Percentiles rank a stretch among this genome's conserved stretches.
These are phyloP conservation scores for Pythium dissimile DNA, from an alignment of 352 stramenopile species.

Conservation along the genomic window DNA sequence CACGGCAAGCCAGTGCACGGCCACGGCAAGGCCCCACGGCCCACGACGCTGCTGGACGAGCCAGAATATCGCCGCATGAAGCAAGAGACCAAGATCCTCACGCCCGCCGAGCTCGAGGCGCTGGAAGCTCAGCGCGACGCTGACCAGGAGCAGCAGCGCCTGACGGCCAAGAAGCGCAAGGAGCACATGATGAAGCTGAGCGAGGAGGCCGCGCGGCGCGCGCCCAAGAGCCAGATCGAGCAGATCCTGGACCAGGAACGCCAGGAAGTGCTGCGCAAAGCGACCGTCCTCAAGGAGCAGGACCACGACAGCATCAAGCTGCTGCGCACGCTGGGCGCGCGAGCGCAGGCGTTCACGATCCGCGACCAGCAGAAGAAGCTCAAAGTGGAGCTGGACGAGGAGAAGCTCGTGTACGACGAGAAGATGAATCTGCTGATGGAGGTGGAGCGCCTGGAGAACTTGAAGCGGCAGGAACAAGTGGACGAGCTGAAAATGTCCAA, in stretches of 20 bases:
- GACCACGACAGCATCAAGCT: slow-evolving; percentile 92
- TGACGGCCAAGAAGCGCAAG: slow-evolving; percentile 71
- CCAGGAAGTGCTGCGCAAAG: slow-evolving; percentile 48
- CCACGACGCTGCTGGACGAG: slow-evolving; percentile 30
- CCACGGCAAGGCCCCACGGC: slow-evolving; percentile 6
- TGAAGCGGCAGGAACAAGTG: slow-evolving; percentile 87
- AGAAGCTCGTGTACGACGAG: slow-evolving; percentile 89
- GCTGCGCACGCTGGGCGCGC: slow-evolving; percentile 89
- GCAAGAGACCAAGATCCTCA: slow-evolving; percentile 65
- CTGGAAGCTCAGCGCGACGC: slow-evolving; percentile 53
- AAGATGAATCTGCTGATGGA: slow-evolving; percentile 95
- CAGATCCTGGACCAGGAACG: slow-evolving; percentile 73
- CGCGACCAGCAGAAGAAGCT: slow-evolving; percentile 90
- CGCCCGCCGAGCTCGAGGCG: slow-evolving; percentile 41
- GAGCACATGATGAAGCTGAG: slow-evolving; percentile 75
- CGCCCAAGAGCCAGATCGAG: slow-evolving; percentile 77
- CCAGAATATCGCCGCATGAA: slow-evolving; percentile 60
- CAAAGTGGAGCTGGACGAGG: slow-evolving; percentile 56
- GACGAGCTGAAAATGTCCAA: slow-evolving; percentile 89
- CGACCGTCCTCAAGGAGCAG: slow-evolving; percentile 62
- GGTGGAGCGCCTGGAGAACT: slow-evolving; percentile 89
- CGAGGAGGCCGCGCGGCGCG: slow-evolving; percentile 52
- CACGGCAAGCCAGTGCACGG: slow-evolving; percentile 11
- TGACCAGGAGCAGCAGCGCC: slow-evolving; percentile 47
- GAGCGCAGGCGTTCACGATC: slow-evolving; percentile 93